phyloP scores from a whole-genome alignment of 257 asterid species.

The Anisodus acutangulus region DNA sequence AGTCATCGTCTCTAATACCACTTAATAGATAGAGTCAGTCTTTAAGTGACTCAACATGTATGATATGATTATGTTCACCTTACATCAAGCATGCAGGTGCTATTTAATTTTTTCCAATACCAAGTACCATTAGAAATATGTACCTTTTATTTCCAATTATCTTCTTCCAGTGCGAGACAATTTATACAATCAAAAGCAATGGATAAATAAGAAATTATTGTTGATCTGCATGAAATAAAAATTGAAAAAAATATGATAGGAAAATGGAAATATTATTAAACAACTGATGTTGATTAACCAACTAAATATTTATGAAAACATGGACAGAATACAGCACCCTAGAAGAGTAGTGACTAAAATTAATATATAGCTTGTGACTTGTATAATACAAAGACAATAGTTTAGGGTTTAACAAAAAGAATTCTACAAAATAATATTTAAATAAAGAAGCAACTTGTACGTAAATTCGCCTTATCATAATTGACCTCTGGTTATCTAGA shows the following conservation, averaged over 20 bases:
- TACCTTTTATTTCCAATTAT: background rate
- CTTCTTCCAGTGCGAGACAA: too few species aligned
- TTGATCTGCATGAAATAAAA: background rate
- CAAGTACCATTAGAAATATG: background rate
- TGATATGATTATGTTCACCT: too few species aligned
- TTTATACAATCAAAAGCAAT: too few species aligned
- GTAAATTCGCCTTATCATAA: background rate
- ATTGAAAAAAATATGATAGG: too few species aligned
- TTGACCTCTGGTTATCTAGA: background rate
- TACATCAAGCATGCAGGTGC: background rate
- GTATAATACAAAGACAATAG: background rate
- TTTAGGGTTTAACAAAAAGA: background rate
- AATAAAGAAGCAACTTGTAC: background rate
- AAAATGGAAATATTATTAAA: background rate
- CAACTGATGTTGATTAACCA: constrained; percentile 7
- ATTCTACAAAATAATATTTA: background rate
- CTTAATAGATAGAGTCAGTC: too few species aligned
- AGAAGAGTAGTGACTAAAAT: background rate
- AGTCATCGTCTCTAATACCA: too few species aligned
- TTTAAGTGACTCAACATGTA: background rate
- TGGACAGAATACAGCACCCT: background rate
- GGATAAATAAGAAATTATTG: background rate
- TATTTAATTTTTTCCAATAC: background rate
- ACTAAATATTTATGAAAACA: background rate
- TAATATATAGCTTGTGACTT: background rate